Percentiles rank a stretch among this genome's conserved stretches.
Conservation (phyloP, 441 rosid species). For the Pelargonium fulgidum region DNA sequence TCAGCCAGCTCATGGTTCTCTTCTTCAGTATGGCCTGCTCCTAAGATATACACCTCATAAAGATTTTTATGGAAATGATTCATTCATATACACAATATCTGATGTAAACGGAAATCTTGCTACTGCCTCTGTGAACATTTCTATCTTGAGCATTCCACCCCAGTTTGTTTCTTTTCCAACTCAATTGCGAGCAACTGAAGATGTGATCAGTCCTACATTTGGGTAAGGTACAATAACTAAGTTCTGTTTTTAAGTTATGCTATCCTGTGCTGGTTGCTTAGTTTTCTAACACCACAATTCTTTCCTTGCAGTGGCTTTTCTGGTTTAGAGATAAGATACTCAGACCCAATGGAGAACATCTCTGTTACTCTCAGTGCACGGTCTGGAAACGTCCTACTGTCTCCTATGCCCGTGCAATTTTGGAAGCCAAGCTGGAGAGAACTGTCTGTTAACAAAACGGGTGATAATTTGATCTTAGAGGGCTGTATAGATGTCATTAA, state of each 20-base stretch:
- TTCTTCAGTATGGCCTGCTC: conserved; percentile 50
- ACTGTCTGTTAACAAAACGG: conserved; percentile 39
- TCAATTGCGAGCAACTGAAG: conserved; percentile 68
- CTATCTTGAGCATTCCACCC: conserved; percentile 66
- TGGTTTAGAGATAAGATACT: conserved; percentile 63
- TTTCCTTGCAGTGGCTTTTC: conserved; percentile 51
- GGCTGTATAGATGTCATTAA: conserved; percentile 60
- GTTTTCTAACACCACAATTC: not conserved
- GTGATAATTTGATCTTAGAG: conserved; percentile 43
- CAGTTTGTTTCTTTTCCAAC: conserved; percentile 59
- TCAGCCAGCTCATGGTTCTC: conserved; percentile 80
- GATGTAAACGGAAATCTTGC: conserved; percentile 64
- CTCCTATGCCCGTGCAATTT: conserved; percentile 59
- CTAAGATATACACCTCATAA: conserved; percentile 74
- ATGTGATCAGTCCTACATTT: conserved; percentile 53
- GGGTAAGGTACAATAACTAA: conserved; percentile 33
- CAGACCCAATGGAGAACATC: conserved; percentile 57
- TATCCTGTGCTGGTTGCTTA: conserved; percentile 7
- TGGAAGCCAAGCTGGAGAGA: conserved; percentile 46
- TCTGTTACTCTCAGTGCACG: conserved; percentile 51
- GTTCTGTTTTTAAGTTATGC: not conserved
- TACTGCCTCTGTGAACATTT: conserved; percentile 47
- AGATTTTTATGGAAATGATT: conserved; percentile 64
- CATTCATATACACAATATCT: conserved; percentile 54
- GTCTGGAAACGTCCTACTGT: conserved; percentile 47